Evolutionary conservation across 2,329 filamentous ascomycete genomes (phyloP), one percentile per base, ranked within the genome.

Genomic region (Ramularia collo-cygni): DNA sequence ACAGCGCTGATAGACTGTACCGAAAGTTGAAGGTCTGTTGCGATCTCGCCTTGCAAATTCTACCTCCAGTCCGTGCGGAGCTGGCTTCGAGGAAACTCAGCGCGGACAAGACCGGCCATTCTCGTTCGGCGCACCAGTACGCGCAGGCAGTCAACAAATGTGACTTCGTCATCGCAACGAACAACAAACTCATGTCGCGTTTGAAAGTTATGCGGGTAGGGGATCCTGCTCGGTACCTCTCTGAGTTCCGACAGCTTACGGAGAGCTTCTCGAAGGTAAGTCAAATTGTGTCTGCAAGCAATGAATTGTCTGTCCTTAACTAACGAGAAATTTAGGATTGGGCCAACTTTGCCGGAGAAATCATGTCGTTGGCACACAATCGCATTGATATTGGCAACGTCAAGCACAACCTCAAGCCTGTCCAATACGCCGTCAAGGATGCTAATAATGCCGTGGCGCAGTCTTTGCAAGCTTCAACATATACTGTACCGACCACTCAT

Each of bases 1-100:
- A 94, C 52, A 75, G 81, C 18, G 95, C 95, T 51, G 89, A 94
- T 47, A 77, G 72, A 46, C 86, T 95, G 15, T 94, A 85, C 65
- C 59, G 87, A 24, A 83, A 83, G 32, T 69, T 95, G 16, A 79
- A 81, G 32, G 75, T 74, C 38, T 84, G 86, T 1, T 81, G 83
- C 14, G 83, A 88, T 35, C 70, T 85, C 35, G 81, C 87, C 18
- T 73, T 85, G 50, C 76, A 77, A 29, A 80, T 79, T 1, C 67
- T 95, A 17, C 87, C 87, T 1, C 69, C 69, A 40, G 79, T 86
- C 46, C 78, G 79, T 44, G 70, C 70, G 36, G 82, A 88, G 46
- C 79, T 92, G 45, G 64, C 71, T 19, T 68, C 70, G 8, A 77
- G 77, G 4, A 73, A 85, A 43, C 75, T 83, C 39, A 72, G 71